Evolutionary conservation across 2,329 filamentous ascomycete species (phyloP), one percentile per base, ranked within the genome.

Genomic region (Macrophomina pseudophaseolina): DNA sequence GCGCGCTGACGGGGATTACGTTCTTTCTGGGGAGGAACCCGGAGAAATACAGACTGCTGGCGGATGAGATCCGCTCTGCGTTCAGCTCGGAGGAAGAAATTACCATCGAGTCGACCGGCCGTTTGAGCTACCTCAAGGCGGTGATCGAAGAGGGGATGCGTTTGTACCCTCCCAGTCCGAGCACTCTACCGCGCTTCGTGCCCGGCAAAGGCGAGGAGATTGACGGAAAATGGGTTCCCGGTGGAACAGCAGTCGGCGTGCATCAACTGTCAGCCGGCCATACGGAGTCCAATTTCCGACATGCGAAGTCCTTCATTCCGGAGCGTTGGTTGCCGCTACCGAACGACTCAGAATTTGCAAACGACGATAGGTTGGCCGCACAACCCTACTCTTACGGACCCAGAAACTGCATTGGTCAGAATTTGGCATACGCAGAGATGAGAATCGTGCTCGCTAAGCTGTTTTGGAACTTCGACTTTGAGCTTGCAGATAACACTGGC

Each of bases 111-210:
- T 23, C 30, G 42, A 30, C n/a, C 5, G 33, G 44, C 33, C 32
- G 44, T 5, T 18, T 65, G 52, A n/a, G 5, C 28, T 65, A 65
- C 33, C 18, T 65, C 23, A 38, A 23, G 30, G 64, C 52, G 0
- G 77, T 76, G 38, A 71, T 83, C 6, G 77, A 81, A 23, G 81
- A 83, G 68, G 78, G 74, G 0, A 69, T 84, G 5, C 71, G 83
- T 1, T 73, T 81, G 9, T 81, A 80, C 69, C 81, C 82, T 3
- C 81, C 82, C 0, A 75, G 82, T 1, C 73, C 80, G 0, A 69
- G 70, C 8, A 75, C 76, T 1, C 66, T 79, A 8, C 72, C 75
- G 4, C 72, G 80, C 9, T 23, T 40, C 1, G 70, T 71, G 0
- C 75, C 76, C 7, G 49, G 67, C 4, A 77, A 74, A 5, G 79